Base-by-base conservation (phyloP, 257 asterid genomes). In the Gentiana dahurica region DNA sequence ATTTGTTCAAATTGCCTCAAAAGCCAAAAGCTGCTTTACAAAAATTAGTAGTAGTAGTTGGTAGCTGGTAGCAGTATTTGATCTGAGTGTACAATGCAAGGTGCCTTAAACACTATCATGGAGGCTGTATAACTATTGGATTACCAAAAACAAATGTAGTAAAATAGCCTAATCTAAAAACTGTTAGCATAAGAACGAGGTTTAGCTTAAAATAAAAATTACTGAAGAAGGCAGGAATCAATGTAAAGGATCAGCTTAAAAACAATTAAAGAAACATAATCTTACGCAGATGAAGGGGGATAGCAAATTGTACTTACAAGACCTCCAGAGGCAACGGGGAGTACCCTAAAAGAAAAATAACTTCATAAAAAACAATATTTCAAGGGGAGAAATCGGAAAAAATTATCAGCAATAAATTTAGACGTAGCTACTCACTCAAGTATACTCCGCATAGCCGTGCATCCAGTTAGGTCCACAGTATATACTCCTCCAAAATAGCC, bases 401-500 rank as follows among this genome's bases (percentile, higher is more conserved):
- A 66, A 54, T 7, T n/a, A 59, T 58, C 38, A 35, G 34, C 54
- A 57, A 41, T 12, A 3, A 64, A 74, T 50, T 57, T 38, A 55
- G 68, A 51, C 6, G 12, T 56, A 44, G 59, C 55, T 50, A 79
- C 97, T 83, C 79, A 85, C 97, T 43, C 54, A 57, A 46, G 64
- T 36, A 41, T 51, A 60, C 54, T 75, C 64, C 65, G 55, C 72
- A 68, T 71, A 60, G 73, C 57, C 70, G 86, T 70, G 95, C 83
- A 71, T 65, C 81, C 73, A 68, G 65, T 66, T 69, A 73, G 65
- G 86, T 77, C 87, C 93, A 58, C 62, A 70, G 79, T 73, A 76
- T 63, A 52, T 72, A 51, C 77, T 84, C 95, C 77, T 92, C 86
- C 79, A 82, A 77, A 80, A 74, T 80, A 83, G 79, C 80, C 77